Conservation (phyloP, 805 yeast genomes). For the Scheffersomyces spartinae region DNA sequence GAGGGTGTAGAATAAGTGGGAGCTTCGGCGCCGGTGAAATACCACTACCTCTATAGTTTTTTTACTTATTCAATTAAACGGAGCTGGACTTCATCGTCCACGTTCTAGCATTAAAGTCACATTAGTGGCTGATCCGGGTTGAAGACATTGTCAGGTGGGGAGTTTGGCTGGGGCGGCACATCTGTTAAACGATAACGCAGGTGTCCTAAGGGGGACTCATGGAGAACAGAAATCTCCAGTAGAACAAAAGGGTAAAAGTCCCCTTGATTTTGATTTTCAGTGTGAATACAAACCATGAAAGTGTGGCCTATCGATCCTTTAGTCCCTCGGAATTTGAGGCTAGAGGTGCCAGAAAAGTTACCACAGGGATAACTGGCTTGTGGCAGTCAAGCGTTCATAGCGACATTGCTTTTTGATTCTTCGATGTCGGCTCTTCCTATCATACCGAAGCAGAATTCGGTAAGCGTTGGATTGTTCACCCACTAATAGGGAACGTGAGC, state of each 20-base stretch:
- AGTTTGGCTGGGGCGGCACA: conserved; percentile 38
- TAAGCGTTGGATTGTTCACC: conserved; percentile 36
- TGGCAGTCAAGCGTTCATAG: conserved; percentile 39
- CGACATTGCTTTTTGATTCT: conserved; percentile 37
- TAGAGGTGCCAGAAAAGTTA: conserved; percentile 35
- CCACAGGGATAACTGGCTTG: conserved; percentile 35
- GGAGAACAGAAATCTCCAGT: conserved; percentile 37
- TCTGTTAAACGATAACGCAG: conserved; percentile 37
- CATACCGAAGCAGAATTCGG: conserved; percentile 39
- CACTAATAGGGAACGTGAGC: conserved; percentile 36
- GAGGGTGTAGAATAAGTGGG: conserved; percentile 32
- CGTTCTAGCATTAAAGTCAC: conserved; percentile 21
- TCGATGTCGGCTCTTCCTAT: conserved; percentile 41
- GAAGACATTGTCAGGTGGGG: conserved; percentile 33
- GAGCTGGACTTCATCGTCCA: conserved; percentile 23
- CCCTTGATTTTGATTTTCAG: conserved; percentile 36
- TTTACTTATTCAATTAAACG: conserved; percentile 26
- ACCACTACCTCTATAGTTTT: conserved; percentile 31
- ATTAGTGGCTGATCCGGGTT: conserved; percentile 18
- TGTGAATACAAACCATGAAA: conserved; percentile 36
- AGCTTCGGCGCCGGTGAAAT: conserved; percentile 34
- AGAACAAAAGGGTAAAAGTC: conserved; percentile 36
- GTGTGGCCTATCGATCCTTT: conserved; percentile 40
- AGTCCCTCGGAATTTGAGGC: conserved; percentile 34
- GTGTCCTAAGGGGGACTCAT: conserved; percentile 34